These are phyloP conservation scores for Petunia secreta DNA, from an alignment of 257 asterid species.

Conservation along the genomic window DNA sequence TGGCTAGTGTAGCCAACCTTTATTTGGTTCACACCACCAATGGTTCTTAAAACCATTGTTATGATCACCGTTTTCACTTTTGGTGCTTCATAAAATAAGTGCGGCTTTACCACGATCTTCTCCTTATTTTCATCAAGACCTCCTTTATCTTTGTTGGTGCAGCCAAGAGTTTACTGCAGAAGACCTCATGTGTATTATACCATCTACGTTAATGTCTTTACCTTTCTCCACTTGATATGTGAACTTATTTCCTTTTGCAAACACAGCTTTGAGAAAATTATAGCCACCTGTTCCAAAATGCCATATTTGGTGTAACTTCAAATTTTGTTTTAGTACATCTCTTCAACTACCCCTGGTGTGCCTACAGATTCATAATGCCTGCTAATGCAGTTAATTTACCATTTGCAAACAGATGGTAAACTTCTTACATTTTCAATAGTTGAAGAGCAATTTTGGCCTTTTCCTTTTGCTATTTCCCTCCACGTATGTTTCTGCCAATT, in stretches of 20 bases:
- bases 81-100: not conserved
- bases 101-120: not conserved
- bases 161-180: not conserved
- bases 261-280: not conserved
- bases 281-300: not conserved
- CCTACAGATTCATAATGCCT: too few species aligned
- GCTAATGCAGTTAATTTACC: too few species aligned
- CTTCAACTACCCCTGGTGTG: too few species aligned
- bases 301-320: not conserved
- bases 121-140: conserved; percentile 1
- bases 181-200: not conserved
- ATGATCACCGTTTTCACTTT: not conserved
- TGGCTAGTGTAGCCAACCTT: not conserved
- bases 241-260: not conserved
- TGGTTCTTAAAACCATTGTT: not conserved
- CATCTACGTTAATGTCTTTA: not conserved
- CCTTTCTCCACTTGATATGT: not conserved
- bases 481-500: too few species aligned
- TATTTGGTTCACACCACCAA: not conserved
- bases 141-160: not conserved
- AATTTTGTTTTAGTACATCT: too few species aligned
- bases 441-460: too few species aligned
- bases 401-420: too few species aligned
- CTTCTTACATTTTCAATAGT: too few species aligned
- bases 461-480: too few species aligned